These are phyloP conservation scores for Penicillium verhagenii DNA, from an alignment of 495 filamentous ascomycete genomes.

Conservation along the genomic window DNA sequence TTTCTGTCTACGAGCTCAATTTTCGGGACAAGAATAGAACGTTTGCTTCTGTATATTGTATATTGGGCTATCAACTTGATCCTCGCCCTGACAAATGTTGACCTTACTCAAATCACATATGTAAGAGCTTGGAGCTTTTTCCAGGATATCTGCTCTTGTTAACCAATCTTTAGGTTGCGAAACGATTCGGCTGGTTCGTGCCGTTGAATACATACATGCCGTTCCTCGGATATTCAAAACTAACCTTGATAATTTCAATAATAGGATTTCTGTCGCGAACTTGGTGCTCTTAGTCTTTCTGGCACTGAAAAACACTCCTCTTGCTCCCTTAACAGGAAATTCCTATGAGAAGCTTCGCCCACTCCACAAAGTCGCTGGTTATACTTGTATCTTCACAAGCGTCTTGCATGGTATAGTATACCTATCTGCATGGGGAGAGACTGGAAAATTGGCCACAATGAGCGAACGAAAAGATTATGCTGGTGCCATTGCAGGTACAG, in stretches of 20 bases:
- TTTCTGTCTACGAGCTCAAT: background rate
- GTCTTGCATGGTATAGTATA: constrained; percentile 48
- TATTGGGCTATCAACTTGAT: constrained; percentile 51
- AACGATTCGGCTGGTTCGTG: constrained; percentile 17
- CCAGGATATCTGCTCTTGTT: background rate
- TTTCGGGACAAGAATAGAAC: background rate
- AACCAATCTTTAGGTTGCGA: constrained; percentile 8
- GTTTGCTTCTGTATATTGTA: constrained; percentile 5
- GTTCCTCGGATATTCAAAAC: background rate
- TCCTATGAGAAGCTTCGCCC: constrained; percentile 62
- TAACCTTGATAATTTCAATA: too few species aligned
- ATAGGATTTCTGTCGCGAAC: constrained; percentile 55
- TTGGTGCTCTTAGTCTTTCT: constrained; percentile 56
- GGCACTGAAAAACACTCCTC: constrained; percentile 59
- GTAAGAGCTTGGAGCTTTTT: background rate
- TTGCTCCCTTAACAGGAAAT: constrained; percentile 54
- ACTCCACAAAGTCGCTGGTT: constrained; percentile 58
- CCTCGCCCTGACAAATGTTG: constrained; percentile 39
- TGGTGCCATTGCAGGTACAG: constrained; percentile 50
- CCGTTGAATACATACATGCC: background rate
- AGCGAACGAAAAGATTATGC: constrained; percentile 38
- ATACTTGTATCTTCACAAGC: constrained; percentile 47
- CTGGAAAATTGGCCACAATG: constrained; percentile 26
- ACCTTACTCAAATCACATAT: constrained; percentile 4
- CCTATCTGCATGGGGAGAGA: constrained; percentile 28